These are phyloP conservation scores for Hymenoscyphus albidus DNA, from an alignment of 2,329 filamentous ascomycete species.

Conservation along the genomic window DNA sequence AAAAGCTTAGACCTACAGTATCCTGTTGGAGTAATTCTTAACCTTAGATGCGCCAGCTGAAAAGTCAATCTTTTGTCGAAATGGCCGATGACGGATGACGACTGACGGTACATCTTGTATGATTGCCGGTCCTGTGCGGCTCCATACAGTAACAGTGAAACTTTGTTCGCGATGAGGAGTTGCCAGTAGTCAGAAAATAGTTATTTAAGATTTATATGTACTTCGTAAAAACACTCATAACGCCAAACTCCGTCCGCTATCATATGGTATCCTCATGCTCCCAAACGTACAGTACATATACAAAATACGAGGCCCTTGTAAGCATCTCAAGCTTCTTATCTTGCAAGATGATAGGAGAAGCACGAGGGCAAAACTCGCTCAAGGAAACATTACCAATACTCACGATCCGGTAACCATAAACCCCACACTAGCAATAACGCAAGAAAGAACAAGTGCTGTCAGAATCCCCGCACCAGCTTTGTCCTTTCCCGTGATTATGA, in stretches of 20 bases:
- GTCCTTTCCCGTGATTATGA: conserved; percentile 48
- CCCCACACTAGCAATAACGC: conserved; percentile 50
- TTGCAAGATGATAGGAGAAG: neutral
- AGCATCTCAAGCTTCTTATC: neutral
- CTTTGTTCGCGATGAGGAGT: neutral
- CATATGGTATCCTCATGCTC: neutral
- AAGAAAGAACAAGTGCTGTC: conserved; percentile 51
- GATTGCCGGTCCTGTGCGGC: no score
- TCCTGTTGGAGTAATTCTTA: no score
- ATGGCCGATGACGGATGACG: no score
- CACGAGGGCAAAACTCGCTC: neutral
- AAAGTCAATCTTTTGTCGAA: no score
- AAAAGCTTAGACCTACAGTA: no score
- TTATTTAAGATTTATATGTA: neutral
- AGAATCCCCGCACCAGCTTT: conserved; percentile 63
- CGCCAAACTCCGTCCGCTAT: conserved; percentile 9
- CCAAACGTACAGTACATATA: neutral
- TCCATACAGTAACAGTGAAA: no score
- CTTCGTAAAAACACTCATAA: neutral
- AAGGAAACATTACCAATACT: neutral
- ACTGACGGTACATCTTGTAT: no score
- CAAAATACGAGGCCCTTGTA: neutral
- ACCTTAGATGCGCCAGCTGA: no score
- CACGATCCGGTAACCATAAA: conserved; percentile 42
- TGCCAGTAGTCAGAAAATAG: neutral